Evolutionary conservation across 176 grass and related monocot species (phyloP).

Genomic region (Triticum timopheevii): DNA sequence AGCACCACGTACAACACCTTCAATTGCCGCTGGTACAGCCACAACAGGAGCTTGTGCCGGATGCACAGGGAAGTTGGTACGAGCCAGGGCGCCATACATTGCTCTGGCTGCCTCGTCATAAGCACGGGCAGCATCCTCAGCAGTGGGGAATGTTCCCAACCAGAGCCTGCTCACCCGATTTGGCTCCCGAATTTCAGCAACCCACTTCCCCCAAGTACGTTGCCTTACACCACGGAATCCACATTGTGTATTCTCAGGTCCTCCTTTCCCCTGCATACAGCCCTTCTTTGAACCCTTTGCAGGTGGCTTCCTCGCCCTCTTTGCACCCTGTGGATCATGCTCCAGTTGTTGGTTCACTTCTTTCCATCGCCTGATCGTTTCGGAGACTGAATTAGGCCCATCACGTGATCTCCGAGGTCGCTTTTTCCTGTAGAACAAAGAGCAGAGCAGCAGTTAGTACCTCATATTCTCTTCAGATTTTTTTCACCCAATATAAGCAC

Average conservation of each 20-base stretch:
- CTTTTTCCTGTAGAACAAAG: constrained; percentile 54
- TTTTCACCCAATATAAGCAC: background rate
- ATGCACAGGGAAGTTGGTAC: constrained; percentile 52
- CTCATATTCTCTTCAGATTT: background rate
- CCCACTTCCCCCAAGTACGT: constrained; percentile 94
- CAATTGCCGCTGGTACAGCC: background rate
- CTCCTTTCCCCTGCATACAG: constrained; percentile 95
- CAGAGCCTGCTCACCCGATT: constrained; percentile 68
- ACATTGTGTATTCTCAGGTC: constrained; percentile 68
- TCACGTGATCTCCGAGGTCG: constrained; percentile 55
- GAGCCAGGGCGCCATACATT: constrained; percentile 73
- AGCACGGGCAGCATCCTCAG: constrained; percentile 55
- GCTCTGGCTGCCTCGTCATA: constrained; percentile 89
- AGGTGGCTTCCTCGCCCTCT: constrained; percentile 44
- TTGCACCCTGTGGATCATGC: background rate
- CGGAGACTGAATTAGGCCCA: constrained; percentile 58
- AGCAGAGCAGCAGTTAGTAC: constrained; percentile 7
- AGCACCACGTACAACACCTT: background rate
- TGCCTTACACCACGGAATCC: constrained; percentile 85
- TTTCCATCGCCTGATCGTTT: constrained; percentile 61
- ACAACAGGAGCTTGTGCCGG: background rate
- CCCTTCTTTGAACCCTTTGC: constrained; percentile 97
- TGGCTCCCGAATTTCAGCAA: constrained; percentile 90
- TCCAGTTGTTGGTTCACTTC: constrained; percentile 58
- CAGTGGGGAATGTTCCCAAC: constrained; percentile 83